Base-by-base conservation (phyloP, 192 early-diverging fungal species). In the Diversispora epigaea region DNA sequence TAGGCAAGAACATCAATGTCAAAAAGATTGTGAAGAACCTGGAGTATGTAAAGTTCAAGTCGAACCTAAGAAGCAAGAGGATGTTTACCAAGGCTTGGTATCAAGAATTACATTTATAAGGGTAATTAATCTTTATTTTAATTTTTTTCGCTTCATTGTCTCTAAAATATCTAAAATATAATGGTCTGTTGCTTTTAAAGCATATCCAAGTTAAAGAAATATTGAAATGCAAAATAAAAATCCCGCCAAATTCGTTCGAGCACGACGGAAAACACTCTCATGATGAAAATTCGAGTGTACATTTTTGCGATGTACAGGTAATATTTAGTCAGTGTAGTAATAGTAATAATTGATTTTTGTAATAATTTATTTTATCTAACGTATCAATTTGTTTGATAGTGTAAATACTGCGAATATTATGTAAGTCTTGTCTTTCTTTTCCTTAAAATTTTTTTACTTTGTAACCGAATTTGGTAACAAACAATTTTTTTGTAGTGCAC, bases 1-100 rank as follows among this genome's bases (percentile, higher is more conserved):
- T 57, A 76, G 75, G 6, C 15, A 73, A 10, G 76, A 73, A 25
- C 76, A 77, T 72, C 76, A 71, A 61, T 77, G 76, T 49, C 39
- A 25, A 17, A 25, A 77, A 43, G 6, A 50, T 39, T 77, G 76
- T 40, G 71, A 77, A 52, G 47, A 45, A 14, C 10, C 12, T 4
- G 76, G 76, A 4, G 73, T 77, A 21, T 77, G 76, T 52, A 72
- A 63, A 52, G 22, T 73, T 17, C 9, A 19, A 19, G 50, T n/a
- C 25, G 66, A 76, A 60, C 75, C 75, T 0, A 67, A 39, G 22
- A 64, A 40, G 5, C 62, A 74, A 25, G 72, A 74, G 11, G 72
- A 41, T n/a, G 14, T 12, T 46, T 67, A 67, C 15, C 22, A 67
- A 4, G 65, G 55, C 12, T 21, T 64, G 14, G 62, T 64, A 12